phyloP scores from a whole-genome alignment of 2,329 filamentous ascomycete genomes.

The Penicillium sp. region DNA sequence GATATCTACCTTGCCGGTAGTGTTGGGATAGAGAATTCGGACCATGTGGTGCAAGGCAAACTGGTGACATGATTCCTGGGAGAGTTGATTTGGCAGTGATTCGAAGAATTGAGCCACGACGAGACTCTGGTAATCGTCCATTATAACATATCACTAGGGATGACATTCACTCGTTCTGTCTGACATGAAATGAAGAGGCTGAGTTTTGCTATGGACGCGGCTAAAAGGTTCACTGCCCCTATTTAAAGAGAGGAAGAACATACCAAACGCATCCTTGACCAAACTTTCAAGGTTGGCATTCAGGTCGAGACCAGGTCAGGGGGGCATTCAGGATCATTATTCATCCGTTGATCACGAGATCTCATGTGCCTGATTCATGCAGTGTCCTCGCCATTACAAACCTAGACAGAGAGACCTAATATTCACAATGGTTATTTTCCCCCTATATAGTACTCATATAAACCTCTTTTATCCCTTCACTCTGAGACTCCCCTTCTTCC shows the following conservation, averaged over 20 bases:
- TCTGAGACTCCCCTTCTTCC: too few relatives aligned
- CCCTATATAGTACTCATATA: too few relatives aligned
- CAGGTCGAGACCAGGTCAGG: not conserved
- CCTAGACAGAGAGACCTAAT: too few relatives aligned
- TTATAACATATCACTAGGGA: constrained; percentile 3
- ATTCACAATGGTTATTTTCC: too few relatives aligned
- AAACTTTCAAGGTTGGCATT: not conserved
- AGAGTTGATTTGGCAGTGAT: constrained; percentile 9
- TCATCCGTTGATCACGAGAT: constrained; percentile 1
- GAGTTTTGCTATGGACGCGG: constrained; percentile 4
- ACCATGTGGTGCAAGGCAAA: constrained; percentile 11
- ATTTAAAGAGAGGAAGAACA: constrained; percentile 1
- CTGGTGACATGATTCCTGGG: constrained; percentile 10
- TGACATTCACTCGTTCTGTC: constrained; percentile 2
- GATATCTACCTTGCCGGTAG: constrained; percentile 9
- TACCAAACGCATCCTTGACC: not conserved
- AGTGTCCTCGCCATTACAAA: too few relatives aligned
- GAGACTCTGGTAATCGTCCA: constrained; percentile 10
- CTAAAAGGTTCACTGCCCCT: not conserved
- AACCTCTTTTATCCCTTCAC: too few relatives aligned
- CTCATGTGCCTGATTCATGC: not conserved
- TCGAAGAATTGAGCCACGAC: constrained; percentile 11
- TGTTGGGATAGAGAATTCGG: constrained; percentile 6
- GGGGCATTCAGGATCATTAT: not conserved
- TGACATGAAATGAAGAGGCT: constrained; percentile 4